Evolutionary conservation across 2,329 filamentous ascomycete species (phyloP).

Genomic region (Arthrinium puccinioides): DNA sequence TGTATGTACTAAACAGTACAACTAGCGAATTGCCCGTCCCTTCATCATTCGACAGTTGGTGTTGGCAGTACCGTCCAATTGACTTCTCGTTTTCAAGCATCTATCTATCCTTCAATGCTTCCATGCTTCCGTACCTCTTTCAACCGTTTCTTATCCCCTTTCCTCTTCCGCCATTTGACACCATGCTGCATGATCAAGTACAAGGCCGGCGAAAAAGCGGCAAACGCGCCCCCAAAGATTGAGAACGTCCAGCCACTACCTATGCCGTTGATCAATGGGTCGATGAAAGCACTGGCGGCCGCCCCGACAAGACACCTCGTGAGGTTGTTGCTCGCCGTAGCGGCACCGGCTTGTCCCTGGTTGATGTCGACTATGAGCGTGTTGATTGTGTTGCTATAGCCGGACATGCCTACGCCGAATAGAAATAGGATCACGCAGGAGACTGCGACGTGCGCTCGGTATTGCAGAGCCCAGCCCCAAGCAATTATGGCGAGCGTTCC

Average conservation of each 20-base stretch:
- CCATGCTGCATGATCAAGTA: conserved; percentile 22
- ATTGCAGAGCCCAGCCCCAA: conserved; percentile 29
- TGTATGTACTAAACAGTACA: too few species aligned
- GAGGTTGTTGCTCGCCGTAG: conserved; percentile 38
- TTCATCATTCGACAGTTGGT: too few species aligned
- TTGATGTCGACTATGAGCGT: conserved; percentile 39
- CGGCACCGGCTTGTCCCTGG: conserved; percentile 29
- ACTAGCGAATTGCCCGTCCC: too few species aligned
- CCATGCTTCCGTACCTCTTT: conserved; percentile 40
- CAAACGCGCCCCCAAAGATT: conserved; percentile 23
- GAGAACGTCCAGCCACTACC: conserved; percentile 35
- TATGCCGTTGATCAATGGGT: conserved; percentile 32
- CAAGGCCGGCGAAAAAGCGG: conserved; percentile 22
- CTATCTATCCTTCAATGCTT: too few species aligned
- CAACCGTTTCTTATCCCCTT: conserved; percentile 14
- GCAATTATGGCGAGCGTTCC: conserved; percentile 28
- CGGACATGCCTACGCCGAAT: conserved; percentile 26
- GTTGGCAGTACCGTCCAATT: too few species aligned
- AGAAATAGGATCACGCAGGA: conserved; percentile 28
- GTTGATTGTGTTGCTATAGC: conserved; percentile 33
- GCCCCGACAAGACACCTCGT: conserved; percentile 36
- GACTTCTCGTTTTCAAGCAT: too few species aligned
- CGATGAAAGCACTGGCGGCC: conserved; percentile 31
- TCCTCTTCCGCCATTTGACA: conserved; percentile 17
- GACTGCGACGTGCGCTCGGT: conserved; percentile 23